Evolutionary conservation across 2,329 filamentous ascomycete species (phyloP).

Genomic region (Diplodia corticola): DNA sequence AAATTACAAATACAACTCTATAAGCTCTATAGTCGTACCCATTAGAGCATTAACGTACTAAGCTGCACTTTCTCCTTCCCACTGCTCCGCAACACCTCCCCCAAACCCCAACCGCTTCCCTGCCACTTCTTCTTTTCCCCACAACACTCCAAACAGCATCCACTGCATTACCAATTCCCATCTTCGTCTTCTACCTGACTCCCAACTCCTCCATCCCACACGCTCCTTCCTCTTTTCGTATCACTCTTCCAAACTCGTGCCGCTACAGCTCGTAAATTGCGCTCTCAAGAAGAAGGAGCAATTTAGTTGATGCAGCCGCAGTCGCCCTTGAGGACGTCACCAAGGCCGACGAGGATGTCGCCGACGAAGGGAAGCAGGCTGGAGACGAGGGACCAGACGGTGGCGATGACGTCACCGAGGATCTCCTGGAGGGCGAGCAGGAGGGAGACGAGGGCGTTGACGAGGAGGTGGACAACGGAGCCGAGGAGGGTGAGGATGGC

Average conservation of each 20-base stretch:
- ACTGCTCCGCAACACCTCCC: not conserved
- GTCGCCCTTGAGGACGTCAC: conserved; percentile 23
- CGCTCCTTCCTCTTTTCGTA: not conserved
- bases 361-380: conserved; percentile 22
- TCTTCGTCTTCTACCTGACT: not conserved
- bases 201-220: conserved; percentile 3
- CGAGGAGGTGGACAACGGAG: conserved; percentile 23
- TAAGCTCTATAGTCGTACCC: conserved; percentile 11
- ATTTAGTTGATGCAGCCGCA: conserved; percentile 22
- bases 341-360: conserved; percentile 24
- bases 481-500: conserved; percentile 23
- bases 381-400: conserved; percentile 21
- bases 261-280: not conserved
- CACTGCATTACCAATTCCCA: not conserved
- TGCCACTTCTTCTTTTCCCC: not conserved
- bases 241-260: not conserved
- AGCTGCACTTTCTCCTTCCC: conserved; percentile 4
- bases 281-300: not conserved
- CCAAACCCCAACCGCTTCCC: not conserved
- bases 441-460: conserved; percentile 23
- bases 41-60: conserved; percentile 20
- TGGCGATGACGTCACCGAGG: conserved; percentile 21
- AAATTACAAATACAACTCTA: conserved; percentile 21
- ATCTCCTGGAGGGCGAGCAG: conserved; percentile 20
- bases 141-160: not conserved